A percentile compares a stretch with the other conserved stretches of the same genome.
Conservation (phyloP, 2,329 filamentous ascomycete genomes). For the Fusarium goolgardi region DNA sequence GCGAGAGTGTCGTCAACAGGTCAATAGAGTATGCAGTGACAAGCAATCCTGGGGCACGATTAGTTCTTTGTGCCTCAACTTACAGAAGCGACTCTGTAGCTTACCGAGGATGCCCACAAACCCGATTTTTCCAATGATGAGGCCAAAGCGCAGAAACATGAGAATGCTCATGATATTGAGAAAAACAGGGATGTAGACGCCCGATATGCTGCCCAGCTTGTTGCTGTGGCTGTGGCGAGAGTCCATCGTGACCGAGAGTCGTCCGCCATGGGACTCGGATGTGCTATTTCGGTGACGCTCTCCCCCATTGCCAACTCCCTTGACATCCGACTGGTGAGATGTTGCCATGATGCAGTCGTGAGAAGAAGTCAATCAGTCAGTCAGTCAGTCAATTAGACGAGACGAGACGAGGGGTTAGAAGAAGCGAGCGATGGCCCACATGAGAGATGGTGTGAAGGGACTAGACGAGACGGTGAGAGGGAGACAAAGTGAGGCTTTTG, state of each 20-base stretch:
- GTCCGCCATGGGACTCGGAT: constrained; percentile 23
- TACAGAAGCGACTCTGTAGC: constrained; percentile 36
- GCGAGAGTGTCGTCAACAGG: constrained; percentile 84
- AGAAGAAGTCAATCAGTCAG: constrained; percentile 16
- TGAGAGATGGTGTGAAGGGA: constrained; percentile 20
- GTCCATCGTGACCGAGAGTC: constrained; percentile 49
- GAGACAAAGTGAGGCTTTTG: constrained; percentile 14
- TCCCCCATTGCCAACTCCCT: constrained; percentile 25
- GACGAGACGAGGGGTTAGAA: constrained; percentile 24
- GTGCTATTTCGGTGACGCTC: constrained; percentile 13
- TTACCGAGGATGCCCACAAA: constrained; percentile 82
- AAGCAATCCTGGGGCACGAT: constrained; percentile 69
- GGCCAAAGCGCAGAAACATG: constrained; percentile 91
- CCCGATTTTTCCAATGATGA: constrained; percentile 83
- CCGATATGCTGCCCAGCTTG: constrained; percentile 81
- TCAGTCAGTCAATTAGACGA: constrained; percentile 3
- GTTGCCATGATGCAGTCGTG: constrained; percentile 37
- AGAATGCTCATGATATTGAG: constrained; percentile 90
- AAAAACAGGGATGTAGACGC: constrained; percentile 89
- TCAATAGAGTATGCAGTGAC: constrained; percentile 82
- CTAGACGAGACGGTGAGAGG: constrained; percentile 19
- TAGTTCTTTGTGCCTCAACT: background rate
- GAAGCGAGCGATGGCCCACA: constrained; percentile 22
- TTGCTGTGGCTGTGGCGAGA: constrained; percentile 56
- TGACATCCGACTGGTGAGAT: constrained; percentile 34